Evolutionary conservation across 2,329 filamentous ascomycete genomes (phyloP), one percentile per base, ranked within the genome.

Genomic region (Xylariales sp.): DNA sequence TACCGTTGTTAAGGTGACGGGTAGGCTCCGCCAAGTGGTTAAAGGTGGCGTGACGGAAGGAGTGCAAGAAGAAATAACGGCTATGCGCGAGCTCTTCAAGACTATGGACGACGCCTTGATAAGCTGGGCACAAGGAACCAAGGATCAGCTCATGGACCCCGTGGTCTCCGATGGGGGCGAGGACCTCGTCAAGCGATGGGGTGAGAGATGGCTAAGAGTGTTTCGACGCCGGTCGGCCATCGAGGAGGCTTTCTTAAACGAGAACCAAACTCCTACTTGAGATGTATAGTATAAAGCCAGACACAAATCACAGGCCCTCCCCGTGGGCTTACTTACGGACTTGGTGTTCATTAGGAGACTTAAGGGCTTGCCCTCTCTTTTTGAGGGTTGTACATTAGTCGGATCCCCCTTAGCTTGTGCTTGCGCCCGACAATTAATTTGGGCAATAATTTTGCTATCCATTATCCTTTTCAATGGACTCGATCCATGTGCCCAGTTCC

Each of bases 1-100:
- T 73, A 98, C 96, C 0, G 90, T 97, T 60, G 87, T 89, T 76
- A 98, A 99, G 82, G 95, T 98, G 56, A 94, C 93, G 1, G 90
- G 90, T 70, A 92, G 94, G 36, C 90, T 97, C 60, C 89, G 93
- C 49, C 93, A 97, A 80, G 90, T 97, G 30, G 88, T 93, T 9
- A 83, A 84, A 1, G 87, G 89, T 53, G 83, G 86, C 7, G 86
- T 90, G 3, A 79, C 81, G 1, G 83, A 83, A 8, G 86, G 90
- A 53, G 75, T 79, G 34, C 80, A 79, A n/a, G 72, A 87, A 64
- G 95, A 97, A 78, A 84, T 90, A 55, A 85, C 86, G 56, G 88
- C 88, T 48, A 95, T 97, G 87, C 89, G 91, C 39, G 89, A 91
- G 43, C 86, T 98, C 48, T 97, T 97, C 83, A 86, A 84, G 64